Evolutionary conservation across 2,329 filamentous ascomycete species (phyloP).

Genomic region (Pseudocercospora macadamiae): DNA sequence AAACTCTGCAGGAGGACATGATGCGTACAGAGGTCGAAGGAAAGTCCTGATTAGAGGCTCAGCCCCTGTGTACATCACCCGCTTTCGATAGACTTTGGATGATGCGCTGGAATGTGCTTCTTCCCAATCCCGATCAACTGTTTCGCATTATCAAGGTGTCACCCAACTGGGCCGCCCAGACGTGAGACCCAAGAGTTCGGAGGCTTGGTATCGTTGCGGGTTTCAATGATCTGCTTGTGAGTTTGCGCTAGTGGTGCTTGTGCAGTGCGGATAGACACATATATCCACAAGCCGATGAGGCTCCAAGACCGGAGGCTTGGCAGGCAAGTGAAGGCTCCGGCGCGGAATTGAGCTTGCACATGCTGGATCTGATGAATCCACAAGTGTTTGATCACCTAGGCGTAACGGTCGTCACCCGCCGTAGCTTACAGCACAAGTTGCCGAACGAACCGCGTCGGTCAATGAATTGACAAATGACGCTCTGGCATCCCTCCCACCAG

Average conservation of each 20-base stretch:
- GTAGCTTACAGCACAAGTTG: not conserved
- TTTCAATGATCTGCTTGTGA: slow-evolving; percentile 11
- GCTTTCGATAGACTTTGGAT: slow-evolving; percentile 4
- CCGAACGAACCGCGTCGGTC: too few relatives aligned
- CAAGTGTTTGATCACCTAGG: too few relatives aligned
- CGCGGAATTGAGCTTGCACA: not conserved
- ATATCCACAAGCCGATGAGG: not conserved
- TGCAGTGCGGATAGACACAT: not conserved
- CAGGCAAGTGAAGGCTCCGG: not conserved
- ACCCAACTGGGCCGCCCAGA: slow-evolving; percentile 9
- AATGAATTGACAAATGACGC: slow-evolving; percentile 2
- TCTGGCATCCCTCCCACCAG: not conserved
- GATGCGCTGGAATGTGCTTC: slow-evolving; percentile 18
- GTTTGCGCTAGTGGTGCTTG: slow-evolving; percentile 13
- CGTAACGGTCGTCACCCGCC: too few relatives aligned
- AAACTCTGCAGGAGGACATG: slow-evolving; percentile 2
- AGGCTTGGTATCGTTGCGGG: slow-evolving; percentile 8
- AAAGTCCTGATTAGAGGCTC: not conserved
- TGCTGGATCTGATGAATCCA: not conserved
- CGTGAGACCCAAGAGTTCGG: slow-evolving; percentile 8
- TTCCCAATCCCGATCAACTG: slow-evolving; percentile 9
- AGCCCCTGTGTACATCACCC: not conserved
- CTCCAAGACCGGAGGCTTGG: not conserved
- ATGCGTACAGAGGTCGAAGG: not conserved
- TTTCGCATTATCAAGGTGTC: slow-evolving; percentile 9